Evolutionary conservation across 768 basidiomycete genomes (phyloP), one percentile per base, ranked within the genome.

Genomic region (Fistulinella prunicolor): DNA sequence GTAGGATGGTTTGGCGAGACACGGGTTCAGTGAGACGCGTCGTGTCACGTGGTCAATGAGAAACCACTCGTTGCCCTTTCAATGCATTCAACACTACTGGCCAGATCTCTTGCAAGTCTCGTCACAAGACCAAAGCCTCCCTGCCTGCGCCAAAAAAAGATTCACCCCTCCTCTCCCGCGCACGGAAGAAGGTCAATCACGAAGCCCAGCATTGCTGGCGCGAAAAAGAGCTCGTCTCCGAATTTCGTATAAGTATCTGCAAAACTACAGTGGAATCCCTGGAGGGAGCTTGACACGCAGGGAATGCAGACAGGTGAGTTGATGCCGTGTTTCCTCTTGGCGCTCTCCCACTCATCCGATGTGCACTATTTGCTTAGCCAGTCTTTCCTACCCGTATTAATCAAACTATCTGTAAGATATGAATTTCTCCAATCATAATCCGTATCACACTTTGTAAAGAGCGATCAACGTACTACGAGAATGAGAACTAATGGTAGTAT

Each of bases 171-270:
- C 49, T 72, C 34, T 74, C 80, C 9, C 76, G 94, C 32, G 79
- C 80, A 7, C 97, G 95, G 95, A 87, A 86, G 57, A 89, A 84
- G 57, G 84, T 97, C 52, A 99, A 97, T 72, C 90, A 97, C 60
- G 96, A 97, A 68, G 93, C 86, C 0, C 79, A 82, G 49, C 95
- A 99, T 67, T 99, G 98, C 67, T 98, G 94, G 94, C 86, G 94
- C 54, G 95, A 95, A 10, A 96, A 96, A 64, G 81, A 98, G 5
- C 77, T 99, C 41, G 93, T 90, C 14, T 89, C 92, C 21, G 96
- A 98, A 72, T 89, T 96, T 44, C 83, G 88, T 54, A 97, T 28
- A 6, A 28, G 12, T 98, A 54, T 92, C 90, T 20, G 73, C 78
- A 3, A 77, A 93, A 51, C 75, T 99, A 36, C 88, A 94, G 60